Evolutionary conservation across 2,329 filamentous ascomycete genomes (phyloP).

Genomic region (Nigrospora sphaerica): DNA sequence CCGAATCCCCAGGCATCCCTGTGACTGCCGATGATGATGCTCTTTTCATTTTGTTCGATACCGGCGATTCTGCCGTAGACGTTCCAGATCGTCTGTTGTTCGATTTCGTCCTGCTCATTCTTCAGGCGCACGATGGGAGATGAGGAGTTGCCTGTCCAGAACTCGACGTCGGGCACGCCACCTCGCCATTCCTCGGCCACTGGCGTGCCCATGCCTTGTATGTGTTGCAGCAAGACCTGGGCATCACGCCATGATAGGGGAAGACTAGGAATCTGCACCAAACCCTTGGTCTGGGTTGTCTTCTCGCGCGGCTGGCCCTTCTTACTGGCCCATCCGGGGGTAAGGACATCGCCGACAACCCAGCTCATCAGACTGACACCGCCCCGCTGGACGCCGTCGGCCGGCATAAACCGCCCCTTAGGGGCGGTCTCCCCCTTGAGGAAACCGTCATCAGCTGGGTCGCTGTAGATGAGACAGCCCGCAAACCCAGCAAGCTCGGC

Average conservation of each 20-base stretch:
- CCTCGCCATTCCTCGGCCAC: conserved; percentile 68
- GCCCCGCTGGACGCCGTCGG: conserved; percentile 75
- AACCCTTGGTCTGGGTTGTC: conserved; percentile 61
- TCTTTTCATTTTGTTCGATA: conserved; percentile 76
- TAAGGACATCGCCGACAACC: conserved; percentile 86
- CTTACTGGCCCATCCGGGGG: conserved; percentile 75
- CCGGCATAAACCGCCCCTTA: conserved; percentile 71
- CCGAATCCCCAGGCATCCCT: conserved; percentile 91
- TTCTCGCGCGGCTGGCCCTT: conserved; percentile 58
- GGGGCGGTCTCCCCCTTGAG: conserved; percentile 66
- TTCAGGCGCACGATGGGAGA: conserved; percentile 74
- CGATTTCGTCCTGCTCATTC: conserved; percentile 80
- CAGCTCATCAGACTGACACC: conserved; percentile 74
- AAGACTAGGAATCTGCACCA: conserved; percentile 81
- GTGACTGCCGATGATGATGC: conserved; percentile 85
- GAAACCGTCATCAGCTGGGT: conserved; percentile 81
- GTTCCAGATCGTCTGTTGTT: conserved; percentile 85
- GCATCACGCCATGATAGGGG: conserved; percentile 89
- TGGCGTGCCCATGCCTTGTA: conserved; percentile 67
- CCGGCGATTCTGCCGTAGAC: conserved; percentile 78
- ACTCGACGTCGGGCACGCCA: conserved; percentile 70
- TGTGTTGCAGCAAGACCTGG: conserved; percentile 64
- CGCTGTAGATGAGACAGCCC: conserved; percentile 88
- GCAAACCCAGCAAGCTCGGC: conserved; percentile 80
- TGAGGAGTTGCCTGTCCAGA: conserved; percentile 74